A percentile compares a stretch with the other conserved stretches of the same genome.
These are phyloP conservation scores for Suillus alpinus DNA, from an alignment of 768 basidiomycete species.

Conservation along the genomic window DNA sequence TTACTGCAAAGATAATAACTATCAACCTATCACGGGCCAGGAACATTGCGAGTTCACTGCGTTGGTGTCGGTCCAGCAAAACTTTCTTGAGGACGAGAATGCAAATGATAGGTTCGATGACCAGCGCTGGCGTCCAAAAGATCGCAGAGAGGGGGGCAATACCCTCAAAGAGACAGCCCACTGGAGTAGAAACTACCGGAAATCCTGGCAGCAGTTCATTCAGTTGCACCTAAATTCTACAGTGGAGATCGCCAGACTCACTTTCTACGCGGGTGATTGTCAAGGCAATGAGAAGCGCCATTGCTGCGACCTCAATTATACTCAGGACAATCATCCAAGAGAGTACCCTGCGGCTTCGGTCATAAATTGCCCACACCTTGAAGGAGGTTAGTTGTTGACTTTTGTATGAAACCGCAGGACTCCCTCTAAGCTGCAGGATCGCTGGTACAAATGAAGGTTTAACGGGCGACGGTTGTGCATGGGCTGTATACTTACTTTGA, in stretches of 20 bases:
- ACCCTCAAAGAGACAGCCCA: conserved; percentile 20
- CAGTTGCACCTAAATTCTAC: neutral
- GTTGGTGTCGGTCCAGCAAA: conserved; percentile 2
- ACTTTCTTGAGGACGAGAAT: conserved; percentile 20
- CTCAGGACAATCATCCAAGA: conserved; percentile 2
- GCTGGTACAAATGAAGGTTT: neutral
- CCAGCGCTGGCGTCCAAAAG: conserved; percentile 23
- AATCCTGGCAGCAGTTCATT: conserved; percentile 10
- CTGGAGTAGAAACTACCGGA: conserved; percentile 18
- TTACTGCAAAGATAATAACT: neutral
- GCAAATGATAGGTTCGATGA: conserved; percentile 24
- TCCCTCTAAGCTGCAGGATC: conserved; percentile 8
- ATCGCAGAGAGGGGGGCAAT: conserved; percentile 17
- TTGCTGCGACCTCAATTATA: conserved; percentile 2
- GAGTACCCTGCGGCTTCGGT: conserved; percentile 5
- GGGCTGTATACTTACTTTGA: conserved; percentile 4
- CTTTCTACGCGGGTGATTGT: conserved; percentile 8
- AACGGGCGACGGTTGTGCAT: neutral
- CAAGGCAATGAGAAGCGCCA: conserved; percentile 9
- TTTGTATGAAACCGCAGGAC: neutral
- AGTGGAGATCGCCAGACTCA: neutral
- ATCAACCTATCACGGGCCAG: conserved; percentile 14
- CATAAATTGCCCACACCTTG: conserved; percentile 13
- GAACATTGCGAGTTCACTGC: conserved; percentile 3
- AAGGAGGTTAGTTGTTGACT: neutral